Base-by-base conservation (phyloP, 768 basidiomycete genomes). In the Suillus paluster region DNA sequence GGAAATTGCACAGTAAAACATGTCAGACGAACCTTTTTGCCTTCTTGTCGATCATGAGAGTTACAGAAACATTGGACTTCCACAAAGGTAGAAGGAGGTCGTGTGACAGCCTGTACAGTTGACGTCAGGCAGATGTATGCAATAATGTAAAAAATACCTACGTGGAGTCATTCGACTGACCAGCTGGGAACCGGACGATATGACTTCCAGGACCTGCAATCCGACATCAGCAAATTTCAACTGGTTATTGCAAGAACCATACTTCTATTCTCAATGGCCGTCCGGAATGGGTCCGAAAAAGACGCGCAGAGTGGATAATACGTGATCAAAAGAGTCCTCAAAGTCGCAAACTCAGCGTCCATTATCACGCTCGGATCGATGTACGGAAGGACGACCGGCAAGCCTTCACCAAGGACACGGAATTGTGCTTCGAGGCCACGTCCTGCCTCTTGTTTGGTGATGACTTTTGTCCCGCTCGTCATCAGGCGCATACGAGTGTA, bases 391-490 rank as follows among this genome's bases (percentile, higher is more conserved):
- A 98, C 79, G 39, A 91, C 90, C 7, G 88, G 85, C 15, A 99
- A 73, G 3, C 95, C 95, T 69, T 99, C 97, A 21, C 86, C 86
- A 21, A 97, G 83, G 30, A 97, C 81, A 21, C 93, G 84, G 74
- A 91, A 94, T n/a, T 75, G 77, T 23, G 86, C 76, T 25, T 86
- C 84, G 42, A 71, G 71, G 4, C 83, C 86, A 48, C 84, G 84
- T 2, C 83, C 86, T 2, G 85, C 86, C 63, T 97, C 96, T 73
- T 99, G 96, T 70, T 94, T 92, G 7, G 87, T 85, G 75, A 99
- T 91, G 14, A 95, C 88, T 74, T 97, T 97, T 44, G 95, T 95
- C 21, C 97, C 97, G n/a, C 92, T 91, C 15, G 92, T 88, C 68
- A 95, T 89, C 57, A 99, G 86, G 2, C 97, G 88, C 59, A 98